Evolutionary conservation across 192 early-diverging fungal genomes (phyloP), one percentile per base, ranked within the genome.

Genomic region (Chytriomyces sp.): DNA sequence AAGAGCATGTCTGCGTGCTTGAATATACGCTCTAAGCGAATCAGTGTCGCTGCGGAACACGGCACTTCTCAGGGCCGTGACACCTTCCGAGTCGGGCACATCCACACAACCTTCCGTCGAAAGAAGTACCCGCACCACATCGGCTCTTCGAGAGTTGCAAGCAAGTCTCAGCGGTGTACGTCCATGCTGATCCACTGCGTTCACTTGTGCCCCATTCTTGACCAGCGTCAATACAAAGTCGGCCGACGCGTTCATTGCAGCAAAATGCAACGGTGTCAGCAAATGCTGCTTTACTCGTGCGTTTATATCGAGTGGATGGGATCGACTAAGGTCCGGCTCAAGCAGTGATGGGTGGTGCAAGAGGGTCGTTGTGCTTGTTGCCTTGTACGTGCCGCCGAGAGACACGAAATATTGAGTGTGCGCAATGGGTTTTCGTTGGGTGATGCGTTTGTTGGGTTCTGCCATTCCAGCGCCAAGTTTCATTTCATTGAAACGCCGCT

Each of bases 91-190:
- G 63, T 79, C 78, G 11, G 78, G 78, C 7, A 66, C 1, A 48
- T 79, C 78, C 9, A 53, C 9, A 28, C 70, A 72, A 20, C 45
- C 68, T 28, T 57, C n/a, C 8, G 73, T 16, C 2, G 10, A 60
- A 44, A 79, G 71, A 23, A 79, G 71, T 2, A 43, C 26, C 5
- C 20, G 28, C 8, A 79, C 53, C 24, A 74, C 61, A 5, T 79
- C 78, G n/a, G 26, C 7, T 7, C 78, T 61, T 6, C 71, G 69
- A 16, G 28, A 45, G 50, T 67, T 74, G 13, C 57, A 48, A 5
- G 78, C 78, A 45, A 73, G 78, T 13, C 76, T n/a, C 5, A 79
- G 69, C 10, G 78, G 78, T 13, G 78, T 79, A 3, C 71, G 24
- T 28, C 68, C 59, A 49, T 73, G 78, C 7, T 48, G 20, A 61